Evolutionary conservation across 2,329 filamentous ascomycete genomes (phyloP), one percentile per base, ranked within the genome.

Genomic region (Pseudogymnoascus sp.): DNA sequence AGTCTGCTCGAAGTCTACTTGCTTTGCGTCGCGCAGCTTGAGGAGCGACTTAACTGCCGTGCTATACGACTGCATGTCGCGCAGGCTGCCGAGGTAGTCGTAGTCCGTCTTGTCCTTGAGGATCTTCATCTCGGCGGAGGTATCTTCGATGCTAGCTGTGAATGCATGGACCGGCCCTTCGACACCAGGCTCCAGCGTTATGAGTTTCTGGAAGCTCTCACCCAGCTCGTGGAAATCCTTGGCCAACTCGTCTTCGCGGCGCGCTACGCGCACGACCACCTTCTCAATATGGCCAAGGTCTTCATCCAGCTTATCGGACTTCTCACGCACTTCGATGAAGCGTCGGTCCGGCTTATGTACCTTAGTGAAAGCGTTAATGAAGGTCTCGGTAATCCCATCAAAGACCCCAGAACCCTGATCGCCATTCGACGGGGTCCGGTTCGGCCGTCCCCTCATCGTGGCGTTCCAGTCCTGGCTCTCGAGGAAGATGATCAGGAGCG

Each of bases 361-460:
- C 75, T 97, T 99, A 58, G 90, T 92, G 72, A 99, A 99, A 39
- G 92, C 93, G 73, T 97, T 97, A 75, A 99, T 89, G 72, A 97
- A 95, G 37, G 90, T 95, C 74, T 99, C 94, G 41, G 94, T 91
- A 72, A 97, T 91, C 70, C 90, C 92, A 73, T 99, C 94, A 69
- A 99, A 94, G 45, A 97, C 91, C 39, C 92, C 88, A 11, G 82
- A 81, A 11, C 77, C 74, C 62, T 69, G 76, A 72, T 67, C 80
- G 69, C 67, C 82, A 71, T 72, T 72, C 6, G 77, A 80, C 65
- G 86, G 83, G 29, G 81, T 83, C 55, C 93, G 83, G 60, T 84
- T 81, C 10, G 88, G 84, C 58, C 92, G 85, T 67, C 85, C 85
- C 70, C 87, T 87, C 92, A 99, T 97, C 55, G 91, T 93, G 35